Conservation (phyloP, 306 rosid species). For the Canavalia ensiformis region DNA sequence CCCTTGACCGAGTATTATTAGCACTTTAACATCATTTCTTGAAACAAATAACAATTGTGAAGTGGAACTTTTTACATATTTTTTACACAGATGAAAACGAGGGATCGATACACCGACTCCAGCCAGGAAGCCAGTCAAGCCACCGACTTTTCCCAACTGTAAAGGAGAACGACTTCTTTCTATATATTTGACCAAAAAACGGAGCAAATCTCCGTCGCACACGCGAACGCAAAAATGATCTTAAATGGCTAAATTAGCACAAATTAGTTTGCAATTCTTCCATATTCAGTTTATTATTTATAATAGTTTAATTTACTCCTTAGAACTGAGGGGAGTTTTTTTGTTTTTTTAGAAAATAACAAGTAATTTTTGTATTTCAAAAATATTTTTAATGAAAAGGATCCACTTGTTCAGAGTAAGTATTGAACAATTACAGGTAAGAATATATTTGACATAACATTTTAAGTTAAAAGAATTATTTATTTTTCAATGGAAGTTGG, state of each 20-base stretch:
- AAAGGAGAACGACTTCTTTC: not conserved
- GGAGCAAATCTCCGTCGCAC: not conserved
- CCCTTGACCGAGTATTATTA: not conserved
- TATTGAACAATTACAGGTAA: too few relatives aligned
- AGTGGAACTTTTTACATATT: not conserved
- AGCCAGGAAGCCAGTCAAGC: not conserved
- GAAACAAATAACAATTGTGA: not conserved
- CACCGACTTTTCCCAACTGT: not conserved
- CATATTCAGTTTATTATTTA: too few relatives aligned
- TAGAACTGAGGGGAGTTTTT: too few relatives aligned
- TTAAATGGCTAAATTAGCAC: not conserved
- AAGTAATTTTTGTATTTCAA: too few relatives aligned
- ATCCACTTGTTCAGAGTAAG: too few relatives aligned
- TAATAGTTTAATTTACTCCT: too few relatives aligned
- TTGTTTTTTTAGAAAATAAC: too few relatives aligned
- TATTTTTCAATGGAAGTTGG: too few relatives aligned
- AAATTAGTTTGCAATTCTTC: not conserved
- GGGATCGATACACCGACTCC: not conserved
- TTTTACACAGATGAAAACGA: not conserved
- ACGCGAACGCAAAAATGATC: not conserved
- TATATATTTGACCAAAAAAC: not conserved
- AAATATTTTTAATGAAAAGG: too few relatives aligned
- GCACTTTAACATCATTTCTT: not conserved
- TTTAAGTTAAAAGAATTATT: too few relatives aligned
- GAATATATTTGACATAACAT: too few relatives aligned